These are phyloP conservation scores for Lactifluus echinatus DNA, from an alignment of 768 basidiomycete species.

Conservation along the genomic window DNA sequence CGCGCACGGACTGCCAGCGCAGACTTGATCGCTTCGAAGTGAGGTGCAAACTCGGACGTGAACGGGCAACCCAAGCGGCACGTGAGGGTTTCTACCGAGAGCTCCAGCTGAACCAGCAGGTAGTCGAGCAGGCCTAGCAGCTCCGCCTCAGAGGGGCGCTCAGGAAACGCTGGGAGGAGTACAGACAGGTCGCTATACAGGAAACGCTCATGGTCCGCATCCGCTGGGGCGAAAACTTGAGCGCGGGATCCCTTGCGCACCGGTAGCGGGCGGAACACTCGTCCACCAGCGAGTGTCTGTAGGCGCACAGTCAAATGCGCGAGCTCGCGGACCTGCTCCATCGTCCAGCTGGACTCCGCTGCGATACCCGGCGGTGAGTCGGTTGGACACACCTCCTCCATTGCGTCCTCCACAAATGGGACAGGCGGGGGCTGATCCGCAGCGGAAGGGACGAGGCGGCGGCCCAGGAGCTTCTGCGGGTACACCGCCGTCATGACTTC, in stretches of 20 bases:
- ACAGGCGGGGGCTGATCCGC: background rate
- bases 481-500: conserved; percentile 83
- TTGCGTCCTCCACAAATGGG: conserved; percentile 18
- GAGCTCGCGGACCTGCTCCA: conserved; percentile 68
- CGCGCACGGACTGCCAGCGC: background rate
- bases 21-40: conserved; percentile 3
- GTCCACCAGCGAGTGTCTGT: conserved; percentile 58
- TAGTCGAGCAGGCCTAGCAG: conserved; percentile 70
- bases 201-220: conserved; percentile 3
- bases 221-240: conserved; percentile 21
- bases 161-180: conserved; percentile 59
- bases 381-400: conserved; percentile 29
- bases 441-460: conserved; percentile 34
- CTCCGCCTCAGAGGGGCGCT: conserved; percentile 64
- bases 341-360: conserved; percentile 35
- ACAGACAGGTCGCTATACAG: conserved; percentile 38
- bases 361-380: conserved; percentile 39
- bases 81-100: conserved; percentile 33
- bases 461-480: conserved; percentile 61
- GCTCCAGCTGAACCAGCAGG: conserved; percentile 66
- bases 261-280: conserved; percentile 17
- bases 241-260: conserved; percentile 18
- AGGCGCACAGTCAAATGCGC: conserved; percentile 67
- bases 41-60: background rate
- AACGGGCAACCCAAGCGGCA: conserved; percentile 4